Conservation (phyloP, 257 asterid species). For the Voacanga thouarsii region DNA sequence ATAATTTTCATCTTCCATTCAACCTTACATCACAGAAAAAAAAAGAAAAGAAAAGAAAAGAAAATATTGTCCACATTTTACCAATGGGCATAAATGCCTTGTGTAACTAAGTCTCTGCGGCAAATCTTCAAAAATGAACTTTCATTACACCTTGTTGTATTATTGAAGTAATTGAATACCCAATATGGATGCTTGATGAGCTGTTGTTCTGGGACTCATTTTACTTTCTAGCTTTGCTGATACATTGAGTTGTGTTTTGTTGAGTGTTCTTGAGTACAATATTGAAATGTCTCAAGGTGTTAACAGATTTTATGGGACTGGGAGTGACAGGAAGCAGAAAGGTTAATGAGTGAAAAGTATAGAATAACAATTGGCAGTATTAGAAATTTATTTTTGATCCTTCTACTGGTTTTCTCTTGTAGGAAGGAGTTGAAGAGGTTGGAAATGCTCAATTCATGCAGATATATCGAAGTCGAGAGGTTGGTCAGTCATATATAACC, state of each 20-base stretch:
- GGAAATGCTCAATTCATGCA: constrained; percentile 62
- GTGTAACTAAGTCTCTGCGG: no score
- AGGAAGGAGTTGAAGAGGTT: constrained; percentile 45
- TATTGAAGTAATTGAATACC: no score
- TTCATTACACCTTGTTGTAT: no score
- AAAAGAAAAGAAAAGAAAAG: no score
- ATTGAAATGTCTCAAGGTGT: background rate
- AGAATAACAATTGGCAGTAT: background rate
- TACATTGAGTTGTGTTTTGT: background rate
- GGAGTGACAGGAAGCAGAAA: background rate
- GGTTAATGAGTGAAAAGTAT: background rate
- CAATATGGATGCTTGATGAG: background rate
- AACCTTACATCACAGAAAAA: no score
- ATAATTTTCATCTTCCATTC: no score
- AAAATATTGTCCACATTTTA: no score
- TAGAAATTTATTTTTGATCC: background rate
- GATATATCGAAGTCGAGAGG: constrained; percentile 90
- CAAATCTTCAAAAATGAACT: no score
- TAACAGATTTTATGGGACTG: background rate
- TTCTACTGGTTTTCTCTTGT: constrained; percentile 28
- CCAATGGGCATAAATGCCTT: no score
- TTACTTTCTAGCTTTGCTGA: background rate
- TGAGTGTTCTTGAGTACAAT: background rate
- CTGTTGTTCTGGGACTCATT: background rate
- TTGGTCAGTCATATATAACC: constrained; percentile 86